Percentiles rank a stretch among this genome's conserved stretches.
Conservation (phyloP, 345 rosid species). For the Salix purpurea region DNA sequence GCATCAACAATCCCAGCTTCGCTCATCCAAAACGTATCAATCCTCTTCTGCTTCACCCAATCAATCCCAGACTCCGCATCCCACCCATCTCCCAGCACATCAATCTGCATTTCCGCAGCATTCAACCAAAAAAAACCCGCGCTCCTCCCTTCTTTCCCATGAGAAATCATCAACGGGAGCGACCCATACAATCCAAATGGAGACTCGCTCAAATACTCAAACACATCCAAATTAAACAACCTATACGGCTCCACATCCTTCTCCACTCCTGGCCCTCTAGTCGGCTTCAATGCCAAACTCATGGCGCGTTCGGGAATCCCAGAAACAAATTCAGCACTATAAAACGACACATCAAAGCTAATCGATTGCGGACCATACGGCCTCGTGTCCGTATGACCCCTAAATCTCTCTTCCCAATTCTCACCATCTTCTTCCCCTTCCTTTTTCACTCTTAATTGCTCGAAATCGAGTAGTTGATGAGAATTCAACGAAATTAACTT, state of each 20-base stretch:
- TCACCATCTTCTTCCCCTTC: constrained; percentile 38
- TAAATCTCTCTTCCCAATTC: constrained; percentile 89
- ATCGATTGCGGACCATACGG: constrained; percentile 91
- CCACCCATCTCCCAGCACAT: constrained; percentile 87
- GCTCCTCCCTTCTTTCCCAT: constrained; percentile 64
- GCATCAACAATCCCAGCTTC: constrained; percentile 97
- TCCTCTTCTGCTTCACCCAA: constrained; percentile 50
- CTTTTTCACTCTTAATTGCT: constrained; percentile 60
- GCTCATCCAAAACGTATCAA: constrained; percentile 93
- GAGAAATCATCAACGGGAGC: constrained; percentile 88
- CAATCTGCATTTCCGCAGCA: constrained; percentile 99
- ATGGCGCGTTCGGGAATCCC: constrained; percentile 95
- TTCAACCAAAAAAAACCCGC: constrained; percentile 95
- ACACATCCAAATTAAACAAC: constrained; percentile 87
- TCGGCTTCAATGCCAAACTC: constrained; percentile 78
- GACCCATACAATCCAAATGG: constrained; percentile 96
- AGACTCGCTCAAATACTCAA: constrained; percentile 80
- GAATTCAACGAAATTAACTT: constrained; percentile 74
- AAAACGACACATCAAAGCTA: constrained; percentile 90
- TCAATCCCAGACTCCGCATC: constrained; percentile 67
- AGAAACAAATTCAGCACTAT: constrained; percentile 72
- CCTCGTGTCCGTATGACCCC: constrained; percentile 69
- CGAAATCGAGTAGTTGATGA: constrained; percentile 82
- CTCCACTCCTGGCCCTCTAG: constrained; percentile 83
- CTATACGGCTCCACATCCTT: constrained; percentile 79